Conservation (phyloP, 2,329 filamentous ascomycete genomes). For the Fusarium circinatum region DNA sequence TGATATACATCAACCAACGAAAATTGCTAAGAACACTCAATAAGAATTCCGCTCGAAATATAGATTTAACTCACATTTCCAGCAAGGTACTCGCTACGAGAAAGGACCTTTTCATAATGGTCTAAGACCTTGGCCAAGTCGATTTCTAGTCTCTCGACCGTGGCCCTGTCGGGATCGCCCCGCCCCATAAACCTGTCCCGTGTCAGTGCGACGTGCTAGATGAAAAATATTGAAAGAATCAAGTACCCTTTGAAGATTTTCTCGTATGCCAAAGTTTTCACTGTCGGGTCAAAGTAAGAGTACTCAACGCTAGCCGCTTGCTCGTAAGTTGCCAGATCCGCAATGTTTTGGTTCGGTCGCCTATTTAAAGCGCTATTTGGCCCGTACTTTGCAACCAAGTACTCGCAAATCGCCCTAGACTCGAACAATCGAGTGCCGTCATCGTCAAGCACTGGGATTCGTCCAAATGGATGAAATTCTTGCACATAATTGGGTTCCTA, state of each 20-base stretch:
- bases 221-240: accelerated
- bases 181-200: background rate
- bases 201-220: accelerated
- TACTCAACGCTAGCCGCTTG: background rate
- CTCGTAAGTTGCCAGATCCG: background rate
- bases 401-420: background rate
- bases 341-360: background rate
- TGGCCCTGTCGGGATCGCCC: background rate
- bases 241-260: background rate
- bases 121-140: background rate
- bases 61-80: background rate
- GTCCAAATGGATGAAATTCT: background rate
- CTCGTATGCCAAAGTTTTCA: background rate
- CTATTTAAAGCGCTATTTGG: accelerated
- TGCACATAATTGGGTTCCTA: background rate
- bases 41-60: accelerated
- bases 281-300: background rate
- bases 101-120: background rate
- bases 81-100: background rate
- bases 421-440: background rate
- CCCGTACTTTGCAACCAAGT: background rate
- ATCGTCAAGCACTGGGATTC: background rate
- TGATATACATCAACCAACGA: background rate
- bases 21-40: background rate
- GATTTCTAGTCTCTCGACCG: background rate